Percentiles rank a stretch among this genome's conserved stretches.
These are phyloP conservation scores for Boletellus ananiceps DNA, from an alignment of 768 basidiomycete species.

Conservation along the genomic window DNA sequence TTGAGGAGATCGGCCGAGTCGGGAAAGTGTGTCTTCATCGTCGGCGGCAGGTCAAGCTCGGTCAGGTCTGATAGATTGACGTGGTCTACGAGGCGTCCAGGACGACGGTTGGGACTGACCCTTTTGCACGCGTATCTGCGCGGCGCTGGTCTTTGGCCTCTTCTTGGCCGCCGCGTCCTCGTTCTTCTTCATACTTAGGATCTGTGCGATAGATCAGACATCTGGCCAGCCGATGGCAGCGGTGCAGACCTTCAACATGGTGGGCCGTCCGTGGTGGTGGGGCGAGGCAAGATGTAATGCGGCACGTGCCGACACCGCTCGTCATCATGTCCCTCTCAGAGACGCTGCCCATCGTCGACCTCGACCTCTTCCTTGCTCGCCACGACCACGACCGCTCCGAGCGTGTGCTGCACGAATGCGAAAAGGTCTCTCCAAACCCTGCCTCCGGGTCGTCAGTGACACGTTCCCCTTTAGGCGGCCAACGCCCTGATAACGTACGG, in stretches of 20 bases:
- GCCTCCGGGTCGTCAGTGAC: neutral
- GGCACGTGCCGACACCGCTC: constrained; percentile 28
- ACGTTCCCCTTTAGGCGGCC: constrained; percentile 52
- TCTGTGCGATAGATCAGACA: constrained; percentile 45
- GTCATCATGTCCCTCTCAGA: constrained; percentile 37
- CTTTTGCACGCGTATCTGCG: constrained; percentile 99
- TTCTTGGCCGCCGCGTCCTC: constrained; percentile 96
- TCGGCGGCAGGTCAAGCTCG: constrained; percentile 90
- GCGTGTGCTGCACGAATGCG: constrained; percentile 55
- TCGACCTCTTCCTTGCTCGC: constrained; percentile 57
- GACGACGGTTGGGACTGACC: constrained; percentile 42
- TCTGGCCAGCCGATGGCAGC: neutral
- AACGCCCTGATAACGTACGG: constrained; percentile 80
- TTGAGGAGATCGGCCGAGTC: constrained; percentile 94
- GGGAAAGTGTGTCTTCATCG: constrained; percentile 94
- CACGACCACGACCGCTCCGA: constrained; percentile 41
- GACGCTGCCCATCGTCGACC: constrained; percentile 69
- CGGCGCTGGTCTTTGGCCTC: constrained; percentile 97
- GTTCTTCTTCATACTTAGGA: constrained; percentile 99
- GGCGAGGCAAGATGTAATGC: constrained; percentile 19
- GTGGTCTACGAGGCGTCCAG: constrained; percentile 4
- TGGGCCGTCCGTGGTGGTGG: constrained; percentile 14
- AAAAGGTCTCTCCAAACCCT: constrained; percentile 42
- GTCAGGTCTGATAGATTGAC: constrained; percentile 66
- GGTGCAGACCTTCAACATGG: constrained; percentile 42